These are phyloP conservation scores for Neckera pumila DNA, from an alignment of 225 moss, liverwort and hornwort genomes.

Conservation along the genomic window DNA sequence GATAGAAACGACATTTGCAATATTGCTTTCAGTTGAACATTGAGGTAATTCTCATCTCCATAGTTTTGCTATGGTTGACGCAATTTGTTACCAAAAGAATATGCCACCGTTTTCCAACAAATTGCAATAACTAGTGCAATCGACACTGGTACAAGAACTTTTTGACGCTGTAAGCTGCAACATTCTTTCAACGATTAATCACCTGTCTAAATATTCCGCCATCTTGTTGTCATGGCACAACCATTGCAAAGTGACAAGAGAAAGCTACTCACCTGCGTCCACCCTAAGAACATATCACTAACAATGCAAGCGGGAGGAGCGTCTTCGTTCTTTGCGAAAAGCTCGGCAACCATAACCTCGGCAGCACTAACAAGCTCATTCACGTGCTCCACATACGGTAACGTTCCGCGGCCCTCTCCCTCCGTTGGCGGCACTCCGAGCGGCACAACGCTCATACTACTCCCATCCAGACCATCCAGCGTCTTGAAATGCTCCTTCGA, in stretches of 20 bases:
- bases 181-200: background rate
- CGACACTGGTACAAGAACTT: background rate
- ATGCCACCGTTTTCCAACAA: background rate
- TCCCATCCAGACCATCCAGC: conserved; percentile 5
- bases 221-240: background rate
- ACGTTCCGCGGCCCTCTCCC: background rate
- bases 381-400: background rate
- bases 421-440: background rate
- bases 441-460: conserved; percentile 21
- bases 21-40: background rate
- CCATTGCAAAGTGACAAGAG: background rate
- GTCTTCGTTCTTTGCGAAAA: background rate
- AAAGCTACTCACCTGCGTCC: conserved; percentile 24
- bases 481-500: conserved; percentile 12
- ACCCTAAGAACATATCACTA: conserved; percentile 42
- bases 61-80: too few relatives aligned
- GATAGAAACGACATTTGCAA: background rate
- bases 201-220: too few relatives aligned
- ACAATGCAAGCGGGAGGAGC: conserved; percentile 34
- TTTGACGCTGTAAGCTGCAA: background rate
- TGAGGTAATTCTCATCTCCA: background rate
- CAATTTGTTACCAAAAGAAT: background rate
- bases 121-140: background rate
- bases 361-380: conserved; percentile 9
- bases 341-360: background rate